Conservation (phyloP, 2,329 filamentous ascomycete species). For the Fusarium mexicanum region DNA sequence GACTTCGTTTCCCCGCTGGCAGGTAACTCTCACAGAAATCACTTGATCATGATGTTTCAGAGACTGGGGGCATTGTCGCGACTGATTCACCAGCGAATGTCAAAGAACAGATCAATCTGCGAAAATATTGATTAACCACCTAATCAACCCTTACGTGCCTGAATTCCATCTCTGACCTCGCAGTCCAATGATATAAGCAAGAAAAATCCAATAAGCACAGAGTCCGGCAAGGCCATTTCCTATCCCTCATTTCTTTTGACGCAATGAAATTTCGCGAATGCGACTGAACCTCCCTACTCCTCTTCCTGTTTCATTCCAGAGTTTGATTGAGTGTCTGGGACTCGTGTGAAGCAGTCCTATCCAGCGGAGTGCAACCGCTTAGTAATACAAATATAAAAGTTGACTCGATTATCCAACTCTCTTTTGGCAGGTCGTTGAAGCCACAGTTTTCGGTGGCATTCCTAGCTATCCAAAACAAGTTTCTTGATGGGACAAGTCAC, state of each 20-base stretch:
- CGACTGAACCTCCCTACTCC: background rate
- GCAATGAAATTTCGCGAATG: conserved; percentile 33
- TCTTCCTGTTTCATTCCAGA: background rate
- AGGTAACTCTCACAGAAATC: too few relatives aligned
- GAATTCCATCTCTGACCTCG: conserved; percentile 14
- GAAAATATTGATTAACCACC: conserved; percentile 10
- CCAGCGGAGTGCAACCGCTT: conserved; percentile 19
- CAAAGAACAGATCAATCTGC: background rate
- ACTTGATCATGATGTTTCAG: background rate
- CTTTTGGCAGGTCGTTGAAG: background rate
- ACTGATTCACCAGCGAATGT: background rate
- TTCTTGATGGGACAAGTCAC: background rate
- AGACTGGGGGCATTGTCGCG: too few relatives aligned
- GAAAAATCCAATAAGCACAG: conserved; percentile 1
- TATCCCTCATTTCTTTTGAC: conserved; percentile 27
- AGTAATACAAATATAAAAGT: conserved; percentile 40
- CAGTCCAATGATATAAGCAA: conserved; percentile 25
- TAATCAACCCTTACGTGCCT: conserved; percentile 2
- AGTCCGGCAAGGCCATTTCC: background rate
- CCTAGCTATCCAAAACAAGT: background rate
- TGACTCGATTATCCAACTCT: conserved; percentile 16
- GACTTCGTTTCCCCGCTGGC: background rate
- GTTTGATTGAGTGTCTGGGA: background rate
- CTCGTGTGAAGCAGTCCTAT: conserved; percentile 11
- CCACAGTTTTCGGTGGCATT: background rate